A percentile compares a stretch with the other conserved stretches of the same genome.
These are phyloP conservation scores for Microbotryum scabiosae DNA, from an alignment of 1,284 basidiomycete genomes.

Conservation along the genomic window DNA sequence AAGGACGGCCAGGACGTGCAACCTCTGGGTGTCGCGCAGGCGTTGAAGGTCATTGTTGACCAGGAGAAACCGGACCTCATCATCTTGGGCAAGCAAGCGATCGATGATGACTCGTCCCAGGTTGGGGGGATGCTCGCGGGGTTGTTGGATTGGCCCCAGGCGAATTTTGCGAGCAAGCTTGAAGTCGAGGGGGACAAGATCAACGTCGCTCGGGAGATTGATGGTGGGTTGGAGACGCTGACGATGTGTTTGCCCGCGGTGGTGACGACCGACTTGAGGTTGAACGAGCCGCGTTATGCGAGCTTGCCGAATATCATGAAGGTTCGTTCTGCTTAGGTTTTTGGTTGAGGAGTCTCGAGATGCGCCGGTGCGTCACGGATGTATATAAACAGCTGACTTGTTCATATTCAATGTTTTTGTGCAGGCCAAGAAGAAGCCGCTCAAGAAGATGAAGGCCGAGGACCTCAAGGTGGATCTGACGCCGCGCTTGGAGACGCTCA, in stretches of 20 bases:
- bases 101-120: constrained; percentile 94
- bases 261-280: constrained; percentile 82
- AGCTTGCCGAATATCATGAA: constrained; percentile 96
- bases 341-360: not conserved
- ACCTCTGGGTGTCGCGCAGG: constrained; percentile 77
- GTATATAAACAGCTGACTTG: too few species aligned
- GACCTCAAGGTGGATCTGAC: constrained; percentile 74
- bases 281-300: constrained; percentile 80
- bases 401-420: too few species aligned
- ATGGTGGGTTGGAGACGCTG: constrained; percentile 83
- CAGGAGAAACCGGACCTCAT: constrained; percentile 63
- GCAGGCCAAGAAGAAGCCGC: constrained; percentile 97
- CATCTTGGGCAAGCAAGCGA: constrained; percentile 97
- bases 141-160: constrained; percentile 85
- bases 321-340: constrained; percentile 9
- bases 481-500: constrained; percentile 76
- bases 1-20: constrained; percentile 64
- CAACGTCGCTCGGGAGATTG: constrained; percentile 80
- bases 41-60: constrained; percentile 67
- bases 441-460: constrained; percentile 70
- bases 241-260: constrained; percentile 73
- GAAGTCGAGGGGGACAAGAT: constrained; percentile 58
- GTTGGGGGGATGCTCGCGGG: constrained; percentile 98
- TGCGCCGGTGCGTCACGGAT: too few species aligned
- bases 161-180: constrained; percentile 87